Conservation (phyloP, 768 basidiomycete species). For the Hortiboletus flavorubellus region DNA sequence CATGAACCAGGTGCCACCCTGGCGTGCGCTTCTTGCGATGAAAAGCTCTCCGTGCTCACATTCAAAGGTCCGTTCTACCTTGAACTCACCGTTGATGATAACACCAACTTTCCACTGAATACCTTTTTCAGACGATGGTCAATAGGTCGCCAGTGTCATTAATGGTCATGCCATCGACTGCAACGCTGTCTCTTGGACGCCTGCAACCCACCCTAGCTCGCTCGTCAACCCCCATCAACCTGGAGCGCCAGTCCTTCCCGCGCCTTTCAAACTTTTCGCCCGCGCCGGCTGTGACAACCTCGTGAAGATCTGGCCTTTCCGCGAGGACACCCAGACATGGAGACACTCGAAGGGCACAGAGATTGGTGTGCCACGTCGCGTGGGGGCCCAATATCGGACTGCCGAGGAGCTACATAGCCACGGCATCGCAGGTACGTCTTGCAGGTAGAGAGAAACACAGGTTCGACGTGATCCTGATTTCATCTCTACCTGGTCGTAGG, state of each 20-base stretch:
- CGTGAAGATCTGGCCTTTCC: slow-evolving; percentile 90
- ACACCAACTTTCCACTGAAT: neutral
- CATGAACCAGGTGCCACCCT: slow-evolving; percentile 79
- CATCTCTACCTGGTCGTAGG: too few relatives aligned
- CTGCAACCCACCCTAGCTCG: slow-evolving; percentile 71
- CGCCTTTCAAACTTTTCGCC: slow-evolving; percentile 85
- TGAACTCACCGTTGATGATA: neutral
- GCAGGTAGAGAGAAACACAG: too few relatives aligned
- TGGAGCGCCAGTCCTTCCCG: slow-evolving; percentile 21
- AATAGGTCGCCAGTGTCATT: neutral
- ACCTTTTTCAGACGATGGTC: too few relatives aligned
- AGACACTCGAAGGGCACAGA: slow-evolving; percentile 72
- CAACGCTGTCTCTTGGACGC: too few relatives aligned
- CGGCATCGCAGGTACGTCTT: slow-evolving; percentile 78
- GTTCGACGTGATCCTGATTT: too few relatives aligned
- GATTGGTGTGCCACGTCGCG: slow-evolving; percentile 96
- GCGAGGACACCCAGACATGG: slow-evolving; percentile 86
- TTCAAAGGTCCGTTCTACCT: neutral
- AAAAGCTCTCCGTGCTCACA: slow-evolving; percentile 46
- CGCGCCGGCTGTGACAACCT: slow-evolving; percentile 96
- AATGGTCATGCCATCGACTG: too few relatives aligned
- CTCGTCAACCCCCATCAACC: slow-evolving; percentile 43
- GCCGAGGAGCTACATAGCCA: slow-evolving; percentile 71
- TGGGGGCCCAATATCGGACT: slow-evolving; percentile 98
- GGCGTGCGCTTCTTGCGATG: slow-evolving; percentile 96